A percentile compares a stretch with the other conserved stretches of the same genome.
Conservation (phyloP, 495 filamentous ascomycete species). For the Apodospora peruviana region DNA sequence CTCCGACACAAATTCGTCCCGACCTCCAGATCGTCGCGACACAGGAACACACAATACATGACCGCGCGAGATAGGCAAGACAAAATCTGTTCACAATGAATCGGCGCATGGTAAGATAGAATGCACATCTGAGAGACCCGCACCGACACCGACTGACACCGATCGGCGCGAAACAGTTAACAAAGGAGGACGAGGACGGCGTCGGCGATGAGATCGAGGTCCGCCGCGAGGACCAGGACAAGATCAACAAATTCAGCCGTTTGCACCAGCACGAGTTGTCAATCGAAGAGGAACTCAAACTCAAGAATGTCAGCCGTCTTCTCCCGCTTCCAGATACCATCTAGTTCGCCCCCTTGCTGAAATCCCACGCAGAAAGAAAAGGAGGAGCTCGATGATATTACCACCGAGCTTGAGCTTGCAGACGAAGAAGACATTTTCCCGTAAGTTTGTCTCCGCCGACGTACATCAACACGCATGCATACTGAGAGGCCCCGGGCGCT, state of each 20-base stretch:
- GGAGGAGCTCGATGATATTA: conserved; percentile 91
- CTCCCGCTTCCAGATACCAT: background rate
- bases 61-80: too few relatives aligned
- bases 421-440: conserved; percentile 92
- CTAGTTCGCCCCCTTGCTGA: conserved; percentile 13
- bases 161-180: too few relatives aligned
- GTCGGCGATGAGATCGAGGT: conserved; percentile 81
- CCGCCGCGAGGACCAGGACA: conserved; percentile 93
- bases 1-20: too few relatives aligned
- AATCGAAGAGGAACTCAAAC: conserved; percentile 75
- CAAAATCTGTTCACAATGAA: conserved; percentile 17
- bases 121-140: background rate
- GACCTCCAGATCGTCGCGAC: too few relatives aligned
- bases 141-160: too few relatives aligned
- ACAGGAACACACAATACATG: too few relatives aligned
- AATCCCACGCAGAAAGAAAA: conserved; percentile 78
- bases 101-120: conserved; percentile 34
- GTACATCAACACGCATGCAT: too few relatives aligned
- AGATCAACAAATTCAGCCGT: conserved; percentile 96
- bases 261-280: conserved; percentile 78
- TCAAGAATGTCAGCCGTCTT: conserved; percentile 61
- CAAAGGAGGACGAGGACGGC: conserved; percentile 80
- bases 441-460: conserved; percentile 51
- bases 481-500: too few relatives aligned
- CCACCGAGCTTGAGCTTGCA: conserved; percentile 83